Conservation (phyloP, 2,329 filamentous ascomycete genomes). For the Dichotomopilus funicola region DNA sequence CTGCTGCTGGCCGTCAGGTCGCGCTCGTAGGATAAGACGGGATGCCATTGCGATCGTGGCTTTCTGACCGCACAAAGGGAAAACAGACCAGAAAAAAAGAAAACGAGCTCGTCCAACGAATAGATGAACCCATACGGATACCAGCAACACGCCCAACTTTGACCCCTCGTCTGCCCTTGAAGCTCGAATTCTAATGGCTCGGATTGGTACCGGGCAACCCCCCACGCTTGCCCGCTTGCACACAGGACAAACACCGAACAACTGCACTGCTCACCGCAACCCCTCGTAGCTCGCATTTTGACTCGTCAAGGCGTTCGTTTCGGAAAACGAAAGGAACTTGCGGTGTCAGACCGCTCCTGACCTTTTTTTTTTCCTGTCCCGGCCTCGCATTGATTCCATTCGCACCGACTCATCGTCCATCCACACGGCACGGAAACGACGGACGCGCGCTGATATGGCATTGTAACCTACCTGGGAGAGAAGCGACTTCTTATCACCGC, state of each 20-base stretch:
- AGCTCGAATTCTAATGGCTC: conserved; percentile 10
- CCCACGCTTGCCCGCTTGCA: conserved; percentile 14
- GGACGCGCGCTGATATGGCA: too few relatives aligned
- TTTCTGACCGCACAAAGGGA: too few relatives aligned
- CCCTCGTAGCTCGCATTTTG: not conserved
- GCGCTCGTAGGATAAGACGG: conserved; percentile 8
- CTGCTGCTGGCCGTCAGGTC: conserved; percentile 5
- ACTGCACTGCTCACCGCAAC: conserved; percentile 7
- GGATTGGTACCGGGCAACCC: conserved; percentile 14
- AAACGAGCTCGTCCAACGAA: not conserved
- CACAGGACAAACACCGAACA: not conserved
- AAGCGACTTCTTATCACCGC: too few relatives aligned
- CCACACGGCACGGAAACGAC: too few relatives aligned
- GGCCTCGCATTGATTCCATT: not conserved
- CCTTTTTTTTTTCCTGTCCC: conserved; percentile 5
- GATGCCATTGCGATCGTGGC: not conserved
- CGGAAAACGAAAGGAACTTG: conserved; percentile 6
- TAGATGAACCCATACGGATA: conserved; percentile 2
- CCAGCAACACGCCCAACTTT: conserved; percentile 14
- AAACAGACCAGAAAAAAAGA: not conserved
- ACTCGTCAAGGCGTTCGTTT: not conserved
- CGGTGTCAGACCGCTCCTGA: conserved; percentile 18
- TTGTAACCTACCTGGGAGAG: too few relatives aligned
- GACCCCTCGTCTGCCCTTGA: not conserved
- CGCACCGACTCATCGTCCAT: too few relatives aligned